Base-by-base conservation (phyloP, 495 filamentous ascomycete species). In the Penicillium crystallinum region DNA sequence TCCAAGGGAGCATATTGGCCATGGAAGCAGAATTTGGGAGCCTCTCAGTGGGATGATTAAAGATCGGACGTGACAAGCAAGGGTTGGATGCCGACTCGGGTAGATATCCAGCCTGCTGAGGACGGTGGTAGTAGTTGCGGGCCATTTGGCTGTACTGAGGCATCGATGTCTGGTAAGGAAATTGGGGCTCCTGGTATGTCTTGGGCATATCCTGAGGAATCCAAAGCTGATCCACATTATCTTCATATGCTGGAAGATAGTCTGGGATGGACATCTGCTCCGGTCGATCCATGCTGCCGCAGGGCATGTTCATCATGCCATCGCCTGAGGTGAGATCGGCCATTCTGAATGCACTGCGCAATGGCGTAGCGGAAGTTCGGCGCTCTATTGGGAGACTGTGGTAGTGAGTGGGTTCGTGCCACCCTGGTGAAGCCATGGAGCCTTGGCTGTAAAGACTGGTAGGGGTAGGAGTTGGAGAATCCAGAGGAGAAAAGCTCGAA, bases 191-290 rank as follows among this genome's bases (percentile, higher is more conserved):
- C 2, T 75, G 70, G 41, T 68, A 74, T 2, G 66, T 62, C 56
- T 76, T 76, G 22, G 69, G 64, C 14, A 70, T 59, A 29, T 75
- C 72, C 19, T 70, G 60, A 8, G 65, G 65, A 18, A 75, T 64
- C 66, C 71, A 75, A 29, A 74, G 67, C 49, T 70, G 72, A 19
- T 75, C 73, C n/a, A 69, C 64, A 31, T 68, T 70, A 21, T 76
- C 73, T 23, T 74, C 71, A 39, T 76, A 76, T 15, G 64, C 69
- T 2, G 71, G 63, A 2, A 75, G 55, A 53, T 75, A 74, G 41
- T 74, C 70, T 14, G 63, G 42, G 18, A 74, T 64, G 0, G 70
- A 65, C 54, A 76, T 65, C 12, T 69, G 64, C 1, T 74, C 73
- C 23, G 67, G 70, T 18, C 62, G 49, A 0, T 73, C 73, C 58